Percentiles rank a stretch among this genome's conserved stretches.
Conservation (phyloP, 345 rosid species). For the Limnanthes douglasii region DNA sequence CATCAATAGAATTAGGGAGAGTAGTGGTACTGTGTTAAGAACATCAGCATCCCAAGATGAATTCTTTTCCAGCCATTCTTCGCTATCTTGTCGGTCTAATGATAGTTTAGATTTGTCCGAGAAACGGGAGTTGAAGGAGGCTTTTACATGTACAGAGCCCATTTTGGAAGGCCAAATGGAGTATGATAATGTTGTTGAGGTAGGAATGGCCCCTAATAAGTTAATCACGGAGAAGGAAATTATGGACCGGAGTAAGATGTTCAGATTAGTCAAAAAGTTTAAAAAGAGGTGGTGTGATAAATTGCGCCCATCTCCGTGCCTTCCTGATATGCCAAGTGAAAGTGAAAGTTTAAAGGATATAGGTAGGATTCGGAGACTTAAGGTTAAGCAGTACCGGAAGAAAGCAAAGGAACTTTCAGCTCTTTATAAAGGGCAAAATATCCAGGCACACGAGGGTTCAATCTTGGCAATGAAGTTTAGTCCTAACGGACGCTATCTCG, state of each 20-base stretch:
- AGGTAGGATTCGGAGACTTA: conserved; percentile 37
- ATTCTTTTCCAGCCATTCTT: conserved; percentile 26
- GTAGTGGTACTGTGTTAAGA: conserved; percentile 40
- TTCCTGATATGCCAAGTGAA: conserved; percentile 18
- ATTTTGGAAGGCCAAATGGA: conserved; percentile 10
- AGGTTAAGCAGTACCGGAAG: conserved; percentile 49
- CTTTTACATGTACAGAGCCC: conserved; percentile 30
- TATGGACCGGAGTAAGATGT: conserved; percentile 13
- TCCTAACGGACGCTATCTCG: conserved; percentile 62
- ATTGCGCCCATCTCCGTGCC: conserved; percentile 47
- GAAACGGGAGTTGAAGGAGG: conserved; percentile 20
- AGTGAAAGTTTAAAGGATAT: conserved; percentile 14
- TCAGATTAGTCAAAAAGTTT: conserved; percentile 12
- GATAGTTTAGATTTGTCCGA: conserved; percentile 20
- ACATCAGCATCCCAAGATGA: conserved; percentile 18
- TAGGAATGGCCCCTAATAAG: too few species aligned
- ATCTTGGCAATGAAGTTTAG: conserved; percentile 69
- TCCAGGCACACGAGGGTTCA: conserved; percentile 57
- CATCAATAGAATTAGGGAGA: conserved; percentile 19
- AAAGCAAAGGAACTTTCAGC: conserved; percentile 61
- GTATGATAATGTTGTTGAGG: too few species aligned
- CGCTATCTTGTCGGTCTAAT: conserved; percentile 21
- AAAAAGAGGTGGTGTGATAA: conserved; percentile 55
- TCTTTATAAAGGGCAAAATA: conserved; percentile 57
- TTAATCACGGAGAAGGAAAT: conserved; percentile 13